Conservation (phyloP, 495 filamentous ascomycete species). For the Penicillium arizonense region DNA sequence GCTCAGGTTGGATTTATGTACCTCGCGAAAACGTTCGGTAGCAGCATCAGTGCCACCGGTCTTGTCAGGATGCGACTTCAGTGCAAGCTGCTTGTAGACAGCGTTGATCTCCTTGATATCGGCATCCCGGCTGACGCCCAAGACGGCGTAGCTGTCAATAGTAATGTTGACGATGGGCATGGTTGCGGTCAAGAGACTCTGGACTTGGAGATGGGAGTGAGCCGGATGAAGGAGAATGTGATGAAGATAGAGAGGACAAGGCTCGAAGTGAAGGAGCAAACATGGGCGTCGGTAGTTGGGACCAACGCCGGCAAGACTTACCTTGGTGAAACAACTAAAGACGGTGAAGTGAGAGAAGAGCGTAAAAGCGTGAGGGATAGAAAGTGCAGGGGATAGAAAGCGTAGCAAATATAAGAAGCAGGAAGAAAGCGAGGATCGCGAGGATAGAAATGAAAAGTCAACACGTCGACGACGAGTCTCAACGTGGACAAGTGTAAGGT, state of each 20-base stretch:
- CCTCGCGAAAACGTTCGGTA: slow-evolving; percentile 44
- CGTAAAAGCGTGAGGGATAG: too few species aligned
- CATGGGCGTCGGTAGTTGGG: too few species aligned
- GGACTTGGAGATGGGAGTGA: background rate
- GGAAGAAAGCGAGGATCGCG: too few species aligned
- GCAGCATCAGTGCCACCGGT: slow-evolving; percentile 40
- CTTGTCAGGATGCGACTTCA: slow-evolving; percentile 64
- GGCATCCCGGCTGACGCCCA: slow-evolving; percentile 35
- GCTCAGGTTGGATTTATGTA: slow-evolving; percentile 7
- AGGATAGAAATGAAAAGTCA: too few species aligned
- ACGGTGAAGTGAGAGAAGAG: too few species aligned
- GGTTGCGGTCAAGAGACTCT: background rate
- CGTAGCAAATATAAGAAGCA: too few species aligned
- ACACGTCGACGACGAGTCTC: too few species aligned
- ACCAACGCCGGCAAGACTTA: too few species aligned
- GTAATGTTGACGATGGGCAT: background rate
- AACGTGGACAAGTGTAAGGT: too few species aligned
- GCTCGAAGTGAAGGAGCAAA: background rate
- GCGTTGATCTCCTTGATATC: slow-evolving; percentile 38
- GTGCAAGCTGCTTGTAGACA: slow-evolving; percentile 47
- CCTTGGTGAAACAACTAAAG: too few species aligned
- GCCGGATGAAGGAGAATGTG: background rate
- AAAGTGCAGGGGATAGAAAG: too few species aligned
- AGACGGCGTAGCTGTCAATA: slow-evolving; percentile 35
- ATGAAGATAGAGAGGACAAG: slow-evolving; percentile 1